Base-by-base conservation (phyloP, 2,329 filamentous ascomycete genomes). In the Hortaea sp. region DNA sequence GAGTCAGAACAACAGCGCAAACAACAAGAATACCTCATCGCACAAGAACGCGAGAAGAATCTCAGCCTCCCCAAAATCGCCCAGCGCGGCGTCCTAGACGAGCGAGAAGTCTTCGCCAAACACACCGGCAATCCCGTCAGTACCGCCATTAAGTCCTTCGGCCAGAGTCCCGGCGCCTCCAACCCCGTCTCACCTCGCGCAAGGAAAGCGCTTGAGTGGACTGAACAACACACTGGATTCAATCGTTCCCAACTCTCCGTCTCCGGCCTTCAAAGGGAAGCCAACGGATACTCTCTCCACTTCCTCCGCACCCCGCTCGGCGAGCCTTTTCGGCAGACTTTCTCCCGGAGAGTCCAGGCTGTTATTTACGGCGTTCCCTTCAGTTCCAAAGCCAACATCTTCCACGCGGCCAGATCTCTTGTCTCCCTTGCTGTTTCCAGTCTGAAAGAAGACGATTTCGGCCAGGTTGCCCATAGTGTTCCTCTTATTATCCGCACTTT, bases 401-500 rank as follows among this genome's bases (percentile, higher is more conserved):
- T 84, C 43, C 81, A 90, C 61, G 84, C 87, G 1, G 73, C 81
- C 5, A 77, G 80, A 50, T 77, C 83, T 1, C 68, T 94, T 1
- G 53, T 52, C 29, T 44, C 47, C n/a, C 73, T 97, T 29, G 77
- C 85, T 0, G 76, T 87, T 4, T 77, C 77, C 51, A 90, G 85
- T 64, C 67, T 95, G 45, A 70, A 72, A 3, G 89, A 97, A 64
- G 90, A 97, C 62, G 76, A 76, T 41, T 92, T 81, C 60, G 90
- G 90, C 10, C 85, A 86, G 55, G 90, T 94, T n/a, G 84, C 94
- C 54, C 75, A 81, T 39, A 85, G 92, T 53, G 80, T 97, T 2
- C 79, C 85, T 1, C 69, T 68, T 42, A 82, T 94, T 47, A 78
- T 95, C 43, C 78, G 83, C 41, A 78, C 80, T 1, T 78, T 94